phyloP scores from a whole-genome alignment of 1,284 basidiomycete species.

The Moesziomyces sp. region DNA sequence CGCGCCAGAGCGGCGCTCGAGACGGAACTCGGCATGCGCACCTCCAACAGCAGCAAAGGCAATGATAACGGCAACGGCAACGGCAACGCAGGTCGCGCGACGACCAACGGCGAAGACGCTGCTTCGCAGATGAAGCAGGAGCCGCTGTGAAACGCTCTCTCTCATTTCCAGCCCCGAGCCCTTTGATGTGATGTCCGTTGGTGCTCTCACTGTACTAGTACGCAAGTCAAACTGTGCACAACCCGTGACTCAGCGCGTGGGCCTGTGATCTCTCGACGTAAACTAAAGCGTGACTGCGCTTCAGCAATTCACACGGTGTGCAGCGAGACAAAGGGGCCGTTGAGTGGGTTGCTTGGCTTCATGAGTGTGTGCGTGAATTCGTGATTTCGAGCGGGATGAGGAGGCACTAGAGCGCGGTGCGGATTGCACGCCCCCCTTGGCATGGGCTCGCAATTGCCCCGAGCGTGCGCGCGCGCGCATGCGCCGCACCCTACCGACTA shows the following conservation, averaged over 20 bases:
- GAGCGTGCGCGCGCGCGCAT: not conserved
- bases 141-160: slow-evolving; percentile 1
- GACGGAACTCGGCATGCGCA: slow-evolving; percentile 36
- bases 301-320: not conserved
- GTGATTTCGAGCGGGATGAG: not conserved
- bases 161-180: not conserved
- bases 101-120: not conserved
- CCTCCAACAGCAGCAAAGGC: not conserved
- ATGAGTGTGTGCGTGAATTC: not conserved
- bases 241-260: not conserved
- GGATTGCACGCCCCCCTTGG: not conserved
- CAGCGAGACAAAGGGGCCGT: slow-evolving; percentile 3
- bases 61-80: not conserved
- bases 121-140: slow-evolving; percentile 13
- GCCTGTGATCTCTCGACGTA: not conserved
- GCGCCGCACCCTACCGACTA: too few species aligned
- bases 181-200: not conserved
- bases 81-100: not conserved
- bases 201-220: slow-evolving; percentile 5
- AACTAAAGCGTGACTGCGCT: not conserved
- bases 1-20: slow-evolving; percentile 42
- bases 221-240: not conserved
- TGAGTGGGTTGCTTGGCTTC: slow-evolving; percentile 1
- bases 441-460: not conserved
- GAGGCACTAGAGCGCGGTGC: not conserved